Evolutionary conservation across 2,329 filamentous ascomycete genomes (phyloP).

Genomic region (Colletotrichum eleusines): DNA sequence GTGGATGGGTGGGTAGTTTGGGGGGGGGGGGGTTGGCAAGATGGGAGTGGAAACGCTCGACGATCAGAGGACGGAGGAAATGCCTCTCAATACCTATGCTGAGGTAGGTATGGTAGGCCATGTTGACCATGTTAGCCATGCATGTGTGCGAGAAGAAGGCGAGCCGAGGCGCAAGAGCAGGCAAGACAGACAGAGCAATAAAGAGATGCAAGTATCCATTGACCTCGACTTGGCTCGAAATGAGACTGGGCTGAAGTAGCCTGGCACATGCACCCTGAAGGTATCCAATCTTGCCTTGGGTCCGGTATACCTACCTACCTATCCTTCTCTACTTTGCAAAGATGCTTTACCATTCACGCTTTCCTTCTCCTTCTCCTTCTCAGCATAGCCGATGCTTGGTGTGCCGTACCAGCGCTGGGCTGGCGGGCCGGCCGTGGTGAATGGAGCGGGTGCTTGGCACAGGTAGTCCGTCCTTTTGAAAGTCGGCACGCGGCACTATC

Average conservation of each 20-base stretch:
- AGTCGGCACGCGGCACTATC: neutral
- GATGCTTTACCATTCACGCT: neutral
- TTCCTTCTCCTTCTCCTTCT: no score
- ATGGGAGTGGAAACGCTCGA: slow-evolving; percentile 27
- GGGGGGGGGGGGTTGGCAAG: neutral
- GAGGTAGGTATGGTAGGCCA: slow-evolving; percentile 1
- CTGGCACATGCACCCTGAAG: neutral
- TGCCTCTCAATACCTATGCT: neutral
- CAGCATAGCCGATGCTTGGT: no score
- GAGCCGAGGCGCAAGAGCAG: neutral
- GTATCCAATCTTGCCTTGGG: neutral
- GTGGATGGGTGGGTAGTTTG: neutral
- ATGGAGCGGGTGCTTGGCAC: slow-evolving; percentile 2
- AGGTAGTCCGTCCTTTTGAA: neutral
- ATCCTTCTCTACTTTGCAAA: neutral
- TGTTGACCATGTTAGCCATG: neutral
- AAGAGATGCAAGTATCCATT: slow-evolving; percentile 2
- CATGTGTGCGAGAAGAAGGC: neutral
- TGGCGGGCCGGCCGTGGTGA: neutral
- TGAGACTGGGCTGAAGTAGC: no score
- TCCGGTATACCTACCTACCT: neutral
- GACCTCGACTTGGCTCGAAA: no score
- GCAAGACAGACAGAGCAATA: neutral
- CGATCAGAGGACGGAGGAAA: slow-evolving; percentile 23
- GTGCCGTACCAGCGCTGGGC: neutral